Evolutionary conservation across 257 asterid genomes (phyloP).

Genomic region (Solanum chmielewskii): DNA sequence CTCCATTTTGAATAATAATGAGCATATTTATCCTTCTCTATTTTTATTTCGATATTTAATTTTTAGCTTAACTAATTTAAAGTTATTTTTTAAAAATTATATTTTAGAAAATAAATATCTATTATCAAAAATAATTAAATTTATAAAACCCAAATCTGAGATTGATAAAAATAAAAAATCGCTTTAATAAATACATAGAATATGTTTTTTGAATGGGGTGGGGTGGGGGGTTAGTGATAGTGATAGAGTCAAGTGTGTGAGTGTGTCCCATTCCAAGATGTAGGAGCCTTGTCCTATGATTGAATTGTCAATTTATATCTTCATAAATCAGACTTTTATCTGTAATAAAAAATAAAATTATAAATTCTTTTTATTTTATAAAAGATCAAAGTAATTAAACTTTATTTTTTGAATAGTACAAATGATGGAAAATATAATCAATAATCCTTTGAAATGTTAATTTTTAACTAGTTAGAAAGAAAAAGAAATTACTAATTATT

Average conservation of each 20-base stretch:
- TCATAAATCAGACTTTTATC: not conserved
- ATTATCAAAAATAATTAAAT: not conserved
- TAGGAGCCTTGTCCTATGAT: conserved; percentile 13
- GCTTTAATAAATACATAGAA: not conserved
- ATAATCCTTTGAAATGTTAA: not conserved
- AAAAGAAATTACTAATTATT: not conserved
- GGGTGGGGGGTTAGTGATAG: not conserved
- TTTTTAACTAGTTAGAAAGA: not conserved
- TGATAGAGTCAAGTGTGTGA: conserved; percentile 5
- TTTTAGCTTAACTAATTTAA: not conserved
- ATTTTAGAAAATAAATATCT: accelerated
- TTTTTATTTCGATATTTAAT: not conserved
- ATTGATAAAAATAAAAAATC: not conserved
- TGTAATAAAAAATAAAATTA: not conserved
- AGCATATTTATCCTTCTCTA: not conserved
- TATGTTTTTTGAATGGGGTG: not conserved
- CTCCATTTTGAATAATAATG: not conserved
- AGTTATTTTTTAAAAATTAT: not conserved
- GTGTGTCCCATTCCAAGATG: conserved; percentile 5
- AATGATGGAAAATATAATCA: not conserved
- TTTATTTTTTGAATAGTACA: not conserved
- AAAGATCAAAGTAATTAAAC: not conserved
- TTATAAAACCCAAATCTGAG: not conserved
- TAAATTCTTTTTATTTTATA: not conserved
- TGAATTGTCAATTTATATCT: not conserved